Conservation (phyloP, 208 protist genomes). For the Leishmania mexicana region DNA sequence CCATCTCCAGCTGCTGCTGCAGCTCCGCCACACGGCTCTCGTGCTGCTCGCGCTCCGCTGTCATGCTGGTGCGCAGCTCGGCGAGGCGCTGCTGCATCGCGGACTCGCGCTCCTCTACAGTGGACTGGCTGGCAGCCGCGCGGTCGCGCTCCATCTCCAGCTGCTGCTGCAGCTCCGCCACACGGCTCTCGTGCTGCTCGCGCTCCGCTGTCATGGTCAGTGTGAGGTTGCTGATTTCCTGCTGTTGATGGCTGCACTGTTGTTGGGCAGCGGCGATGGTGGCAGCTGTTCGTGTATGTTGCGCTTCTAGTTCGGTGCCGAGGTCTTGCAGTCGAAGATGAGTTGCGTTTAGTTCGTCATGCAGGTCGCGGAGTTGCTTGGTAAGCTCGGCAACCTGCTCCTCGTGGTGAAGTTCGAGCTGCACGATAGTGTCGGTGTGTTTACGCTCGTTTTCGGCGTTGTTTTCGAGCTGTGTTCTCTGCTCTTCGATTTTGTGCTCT, state of each 20-base stretch:
- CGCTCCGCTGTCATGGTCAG: neutral
- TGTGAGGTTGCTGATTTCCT: neutral
- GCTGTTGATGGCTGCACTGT: neutral
- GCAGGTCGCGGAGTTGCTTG: neutral
- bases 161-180: constrained; percentile 10
- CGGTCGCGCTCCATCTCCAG: constrained; percentile 17
- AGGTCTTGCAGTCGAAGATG: neutral
- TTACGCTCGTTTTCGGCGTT: neutral
- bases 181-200: constrained; percentile 6
- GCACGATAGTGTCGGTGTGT: neutral
- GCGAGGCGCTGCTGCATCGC: constrained; percentile 12
- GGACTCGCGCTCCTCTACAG: constrained; percentile 20
- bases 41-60: neutral
- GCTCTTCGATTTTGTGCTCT: constrained; percentile 7
- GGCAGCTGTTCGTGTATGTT: neutral
- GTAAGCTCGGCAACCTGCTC: neutral
- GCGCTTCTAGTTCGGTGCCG: neutral
- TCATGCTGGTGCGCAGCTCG: neutral
- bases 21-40: neutral
- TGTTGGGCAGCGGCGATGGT: neutral
- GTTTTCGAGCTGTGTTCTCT: constrained; percentile 14
- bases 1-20: constrained; percentile 3
- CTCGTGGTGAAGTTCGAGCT: constrained; percentile 20
- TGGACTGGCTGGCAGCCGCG: constrained; percentile 7
- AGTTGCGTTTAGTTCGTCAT: neutral